phyloP scores from a whole-genome alignment of 257 asterid species.

The Orobanche coerulescens region DNA sequence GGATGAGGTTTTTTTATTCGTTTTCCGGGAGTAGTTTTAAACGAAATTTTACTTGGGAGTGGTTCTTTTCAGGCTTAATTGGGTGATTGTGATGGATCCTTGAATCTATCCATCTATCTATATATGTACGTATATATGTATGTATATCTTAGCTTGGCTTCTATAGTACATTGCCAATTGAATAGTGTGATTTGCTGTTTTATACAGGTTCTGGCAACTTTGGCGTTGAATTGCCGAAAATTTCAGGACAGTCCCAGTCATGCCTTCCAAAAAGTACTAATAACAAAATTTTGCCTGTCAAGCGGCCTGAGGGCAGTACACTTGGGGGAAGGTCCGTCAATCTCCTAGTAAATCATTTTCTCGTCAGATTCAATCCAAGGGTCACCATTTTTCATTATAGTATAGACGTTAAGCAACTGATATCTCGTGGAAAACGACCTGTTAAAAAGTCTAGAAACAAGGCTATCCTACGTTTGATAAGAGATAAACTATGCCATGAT shows the following conservation, averaged over 20 bases:
- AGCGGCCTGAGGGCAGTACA: slow-evolving; percentile 29
- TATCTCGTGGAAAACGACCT: slow-evolving; percentile 30
- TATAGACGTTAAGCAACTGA: slow-evolving; percentile 37
- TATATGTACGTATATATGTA: neutral
- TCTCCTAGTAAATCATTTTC: slow-evolving; percentile 54
- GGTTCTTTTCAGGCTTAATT: neutral
- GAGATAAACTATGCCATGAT: slow-evolving; percentile 38
- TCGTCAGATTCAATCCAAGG: slow-evolving; percentile 41
- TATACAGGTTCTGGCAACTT: slow-evolving; percentile 18
- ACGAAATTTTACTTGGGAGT: neutral
- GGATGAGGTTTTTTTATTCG: neutral
- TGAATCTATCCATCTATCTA: too few relatives aligned
- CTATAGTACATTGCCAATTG: too few relatives aligned
- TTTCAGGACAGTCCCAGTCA: slow-evolving; percentile 14
- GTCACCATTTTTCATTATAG: slow-evolving; percentile 46
- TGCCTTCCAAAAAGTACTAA: neutral
- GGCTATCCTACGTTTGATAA: slow-evolving; percentile 31
- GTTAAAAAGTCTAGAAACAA: slow-evolving; percentile 28
- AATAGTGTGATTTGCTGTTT: slow-evolving; percentile 3
- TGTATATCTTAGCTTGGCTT: too few relatives aligned
- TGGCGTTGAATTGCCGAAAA: slow-evolving; percentile 11
- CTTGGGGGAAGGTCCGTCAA: slow-evolving; percentile 24
- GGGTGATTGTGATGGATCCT: neutral
- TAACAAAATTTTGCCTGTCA: slow-evolving; percentile 27
- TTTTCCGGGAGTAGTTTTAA: neutral